Conservation (phyloP, 2,329 filamentous ascomycete genomes). For the Xylariaceae sp. region DNA sequence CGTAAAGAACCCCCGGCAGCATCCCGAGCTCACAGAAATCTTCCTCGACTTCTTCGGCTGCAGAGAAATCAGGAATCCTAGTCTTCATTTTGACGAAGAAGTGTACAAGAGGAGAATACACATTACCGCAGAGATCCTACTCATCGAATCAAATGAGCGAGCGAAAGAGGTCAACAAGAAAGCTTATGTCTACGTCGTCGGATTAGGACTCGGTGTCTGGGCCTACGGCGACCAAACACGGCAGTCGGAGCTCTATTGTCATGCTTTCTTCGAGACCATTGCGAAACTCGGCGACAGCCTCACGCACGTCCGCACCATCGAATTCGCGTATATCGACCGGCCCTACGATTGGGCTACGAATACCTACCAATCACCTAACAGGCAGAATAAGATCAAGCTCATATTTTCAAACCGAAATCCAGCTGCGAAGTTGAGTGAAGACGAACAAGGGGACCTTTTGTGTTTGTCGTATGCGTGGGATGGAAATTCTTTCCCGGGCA, state of each 20-base stretch:
- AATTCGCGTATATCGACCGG: slow-evolving; percentile 23
- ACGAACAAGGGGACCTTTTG: slow-evolving; percentile 21
- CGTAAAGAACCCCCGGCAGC: slow-evolving; percentile 9
- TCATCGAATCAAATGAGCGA: slow-evolving; percentile 28
- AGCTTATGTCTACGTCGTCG: slow-evolving; percentile 32
- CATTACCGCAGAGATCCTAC: slow-evolving; percentile 24
- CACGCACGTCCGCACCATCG: slow-evolving; percentile 21
- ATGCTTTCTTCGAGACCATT: slow-evolving; percentile 20
- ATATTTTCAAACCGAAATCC: slow-evolving; percentile 25
- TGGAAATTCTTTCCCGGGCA: slow-evolving; percentile 31
- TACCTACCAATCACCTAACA: background rate
- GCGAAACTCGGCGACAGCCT: slow-evolving; percentile 8
- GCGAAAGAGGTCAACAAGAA: slow-evolving; percentile 18
- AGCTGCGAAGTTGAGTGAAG: slow-evolving; percentile 21
- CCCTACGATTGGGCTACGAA: slow-evolving; percentile 6
- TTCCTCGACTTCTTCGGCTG: slow-evolving; percentile 24
- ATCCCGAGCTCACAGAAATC: slow-evolving; percentile 19
- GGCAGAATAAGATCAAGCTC: slow-evolving; percentile 13
- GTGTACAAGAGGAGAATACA: slow-evolving; percentile 28
- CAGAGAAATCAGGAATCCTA: background rate
- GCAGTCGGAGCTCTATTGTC: slow-evolving; percentile 21
- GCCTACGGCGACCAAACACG: slow-evolving; percentile 15
- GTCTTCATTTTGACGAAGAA: slow-evolving; percentile 17
- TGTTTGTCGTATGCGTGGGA: slow-evolving; percentile 34
- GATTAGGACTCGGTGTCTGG: slow-evolving; percentile 33